Percentiles rank a stretch among this genome's conserved stretches.
These are phyloP conservation scores for Paecilomyces variotii DNA, from an alignment of 2,329 filamentous ascomycete species.

Conservation along the genomic window DNA sequence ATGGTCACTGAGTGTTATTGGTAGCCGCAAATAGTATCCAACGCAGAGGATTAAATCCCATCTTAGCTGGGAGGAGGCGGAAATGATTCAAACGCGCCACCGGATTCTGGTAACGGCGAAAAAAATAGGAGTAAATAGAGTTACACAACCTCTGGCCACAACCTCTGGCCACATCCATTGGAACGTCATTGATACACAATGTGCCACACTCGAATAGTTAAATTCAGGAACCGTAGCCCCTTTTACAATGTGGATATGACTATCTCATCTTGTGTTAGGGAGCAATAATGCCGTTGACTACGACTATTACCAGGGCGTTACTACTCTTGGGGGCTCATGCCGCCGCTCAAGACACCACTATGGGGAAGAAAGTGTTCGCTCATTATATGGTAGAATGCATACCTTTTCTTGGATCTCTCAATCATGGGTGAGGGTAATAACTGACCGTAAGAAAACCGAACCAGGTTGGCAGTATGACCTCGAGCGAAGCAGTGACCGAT, in stretches of 20 bases:
- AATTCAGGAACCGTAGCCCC: neutral
- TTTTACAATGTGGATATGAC: neutral
- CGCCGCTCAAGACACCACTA: neutral
- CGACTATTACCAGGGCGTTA: neutral
- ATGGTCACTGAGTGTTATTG: too few relatives aligned
- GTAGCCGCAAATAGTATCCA: too few relatives aligned
- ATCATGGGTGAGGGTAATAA: neutral
- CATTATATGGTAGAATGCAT: constrained; percentile 7
- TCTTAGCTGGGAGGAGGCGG: too few relatives aligned
- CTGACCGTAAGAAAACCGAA: neutral
- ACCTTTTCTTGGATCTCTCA: neutral
- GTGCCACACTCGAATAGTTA: neutral
- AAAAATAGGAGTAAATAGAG: neutral
- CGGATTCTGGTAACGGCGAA: neutral
- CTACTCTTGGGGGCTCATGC: constrained; percentile 1
- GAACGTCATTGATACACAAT: neutral
- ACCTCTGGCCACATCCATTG: neutral
- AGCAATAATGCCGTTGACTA: neutral
- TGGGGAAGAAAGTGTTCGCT: constrained; percentile 4
- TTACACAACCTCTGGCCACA: neutral
- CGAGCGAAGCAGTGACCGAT: constrained; percentile 10
- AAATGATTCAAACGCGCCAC: neutral
- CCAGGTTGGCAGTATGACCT: constrained; percentile 13
- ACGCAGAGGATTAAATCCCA: too few relatives aligned
- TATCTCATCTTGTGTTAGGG: neutral